phyloP scores from a whole-genome alignment of 192 early-diverging fungal species.

The Coemansia furcata region DNA sequence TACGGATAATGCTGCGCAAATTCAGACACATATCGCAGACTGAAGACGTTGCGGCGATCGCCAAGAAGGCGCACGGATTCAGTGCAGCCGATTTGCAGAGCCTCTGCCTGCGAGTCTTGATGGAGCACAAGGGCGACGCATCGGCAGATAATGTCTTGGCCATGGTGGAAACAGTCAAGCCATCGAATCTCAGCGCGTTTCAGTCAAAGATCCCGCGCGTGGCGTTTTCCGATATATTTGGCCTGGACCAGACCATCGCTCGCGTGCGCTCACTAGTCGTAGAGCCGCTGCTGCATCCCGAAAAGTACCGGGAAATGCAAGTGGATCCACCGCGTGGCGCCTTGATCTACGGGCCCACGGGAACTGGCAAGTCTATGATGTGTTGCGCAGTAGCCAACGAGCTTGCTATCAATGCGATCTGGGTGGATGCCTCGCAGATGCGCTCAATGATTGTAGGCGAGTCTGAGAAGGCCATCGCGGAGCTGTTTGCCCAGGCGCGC shows the following conservation, averaged over 20 bases:
- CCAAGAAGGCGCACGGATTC: constrained; percentile 60
- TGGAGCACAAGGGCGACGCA: constrained; percentile 23
- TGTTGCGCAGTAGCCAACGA: constrained; percentile 79
- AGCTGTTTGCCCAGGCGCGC: constrained; percentile 80
- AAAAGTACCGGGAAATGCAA: constrained; percentile 56
- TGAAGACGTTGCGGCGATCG: constrained; percentile 17
- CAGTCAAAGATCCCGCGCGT: constrained; percentile 60
- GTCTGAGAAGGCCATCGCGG: constrained; percentile 81
- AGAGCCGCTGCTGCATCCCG: constrained; percentile 52
- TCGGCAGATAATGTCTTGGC: constrained; percentile 27
- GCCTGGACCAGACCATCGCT: constrained; percentile 65
- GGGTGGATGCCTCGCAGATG: constrained; percentile 82
- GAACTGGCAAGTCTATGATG: constrained; percentile 87
- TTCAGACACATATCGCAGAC: constrained; percentile 18
- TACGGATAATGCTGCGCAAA: constrained; percentile 40
- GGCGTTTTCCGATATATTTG: constrained; percentile 72
- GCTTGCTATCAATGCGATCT: constrained; percentile 78
- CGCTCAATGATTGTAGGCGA: constrained; percentile 93
- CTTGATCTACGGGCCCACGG: constrained; percentile 83
- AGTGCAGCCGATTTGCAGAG: constrained; percentile 77
- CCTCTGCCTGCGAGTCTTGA: constrained; percentile 58
- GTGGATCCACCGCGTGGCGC: constrained; percentile 76
- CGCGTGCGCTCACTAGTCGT: constrained; percentile 53
- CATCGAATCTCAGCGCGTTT: constrained; percentile 27
- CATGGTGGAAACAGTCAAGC: constrained; percentile 12